Evolutionary conservation across 371 early-diverging fungal genomes (phyloP), one percentile per base, ranked within the genome.

Genomic region (Nematocida homosporus): DNA sequence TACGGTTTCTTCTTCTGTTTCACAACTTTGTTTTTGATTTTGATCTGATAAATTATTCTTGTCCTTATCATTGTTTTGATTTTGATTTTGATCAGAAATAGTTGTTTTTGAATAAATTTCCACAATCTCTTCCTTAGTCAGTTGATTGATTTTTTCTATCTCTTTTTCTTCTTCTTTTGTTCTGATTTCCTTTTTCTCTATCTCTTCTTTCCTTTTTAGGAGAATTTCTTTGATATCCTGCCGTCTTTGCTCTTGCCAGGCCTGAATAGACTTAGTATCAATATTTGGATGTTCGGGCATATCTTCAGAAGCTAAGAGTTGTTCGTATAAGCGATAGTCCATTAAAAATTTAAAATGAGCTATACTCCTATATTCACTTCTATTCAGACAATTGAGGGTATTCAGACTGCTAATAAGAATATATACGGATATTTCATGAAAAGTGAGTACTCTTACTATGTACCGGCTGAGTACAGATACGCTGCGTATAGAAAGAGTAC

Each of bases 341-440:
- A 13, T 13, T 30, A 57, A 13, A 57, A 18, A 27, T 10, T 35
- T 10, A 35, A 18, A 30, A 72, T 72, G 75, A 57, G 63, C 27
- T 29, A 72, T 34, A 59, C 61, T 10, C 41, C 69, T 60, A n/a
- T 44, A n/a, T 44, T 59, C 27, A 48, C 63, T 4, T 72, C 50
- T 13, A 38, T 72, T 4, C 61, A 72, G n/a, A 29, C 57, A n/a
- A 52, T 61, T 1, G 75, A 72, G 29, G 75, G 75, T 6, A 61
- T 72, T 10, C 61, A 59, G 42, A 83, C 72, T 3, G 78, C 82
- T 56, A 83, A 81, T 61, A 84, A 84, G 78, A 79, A 84, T 68
- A 64, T 83, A 40, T 60, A 76, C 51, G 81, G 83, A 66, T 83
- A 69, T 53, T 84, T 82, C 56, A 69, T 80, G 76, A 82, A 76